These are phyloP conservation scores for Daedaleopsis sinensis DNA, from an alignment of 768 basidiomycete genomes.

Conservation along the genomic window DNA sequence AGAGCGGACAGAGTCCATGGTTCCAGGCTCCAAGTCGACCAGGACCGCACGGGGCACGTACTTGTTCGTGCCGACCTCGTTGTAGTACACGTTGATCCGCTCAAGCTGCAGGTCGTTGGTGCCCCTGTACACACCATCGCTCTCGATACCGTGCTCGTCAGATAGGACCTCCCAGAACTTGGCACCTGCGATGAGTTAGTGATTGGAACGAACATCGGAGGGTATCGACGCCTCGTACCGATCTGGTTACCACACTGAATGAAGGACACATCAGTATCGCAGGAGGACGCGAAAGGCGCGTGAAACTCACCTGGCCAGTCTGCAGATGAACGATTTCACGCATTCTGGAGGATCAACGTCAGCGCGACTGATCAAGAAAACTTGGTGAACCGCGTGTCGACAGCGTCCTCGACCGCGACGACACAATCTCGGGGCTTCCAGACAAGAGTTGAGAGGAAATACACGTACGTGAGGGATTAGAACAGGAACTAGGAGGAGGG, in stretches of 20 bases:
- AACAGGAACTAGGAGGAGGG: conserved; percentile 24
- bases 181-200: conserved; percentile 59
- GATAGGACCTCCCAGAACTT: conserved; percentile 98
- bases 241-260: conserved; percentile 98
- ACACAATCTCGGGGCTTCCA: neutral
- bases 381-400: conserved; percentile 1
- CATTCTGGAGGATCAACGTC: conserved; percentile 60
- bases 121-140: conserved; percentile 93
- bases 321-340: conserved; percentile 99
- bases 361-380: conserved; percentile 17
- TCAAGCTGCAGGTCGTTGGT: conserved; percentile 95
- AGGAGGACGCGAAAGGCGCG: conserved; percentile 1
- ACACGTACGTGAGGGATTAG: conserved; percentile 34
- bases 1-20: conserved; percentile 91
- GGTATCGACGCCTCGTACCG: conserved; percentile 55
- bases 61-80: conserved; percentile 92
- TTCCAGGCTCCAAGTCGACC: conserved; percentile 97
- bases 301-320: conserved; percentile 84
- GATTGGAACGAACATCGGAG: conserved; percentile 4
- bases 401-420: neutral
- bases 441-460: neutral
- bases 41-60: conserved; percentile 98
- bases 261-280: conserved; percentile 27
- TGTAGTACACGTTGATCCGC: conserved; percentile 98
- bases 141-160: conserved; percentile 96